A percentile compares a stretch with the other conserved stretches of the same genome.
phyloP scores from a whole-genome alignment of 2,329 filamentous ascomycete species.

The Epichloe aotearoae region DNA sequence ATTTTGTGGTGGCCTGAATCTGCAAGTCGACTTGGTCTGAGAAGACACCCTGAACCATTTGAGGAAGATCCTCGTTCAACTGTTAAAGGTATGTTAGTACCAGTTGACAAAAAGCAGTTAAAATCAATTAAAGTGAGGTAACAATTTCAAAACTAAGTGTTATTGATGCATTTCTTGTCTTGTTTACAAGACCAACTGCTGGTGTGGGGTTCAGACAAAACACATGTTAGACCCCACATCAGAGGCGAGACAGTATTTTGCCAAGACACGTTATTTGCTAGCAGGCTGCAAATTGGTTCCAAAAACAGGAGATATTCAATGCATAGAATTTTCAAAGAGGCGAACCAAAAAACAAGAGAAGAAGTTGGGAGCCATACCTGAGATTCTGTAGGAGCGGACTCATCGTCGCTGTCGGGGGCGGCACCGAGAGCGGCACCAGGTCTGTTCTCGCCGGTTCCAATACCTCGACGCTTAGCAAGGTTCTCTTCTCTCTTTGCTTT shows the following conservation, averaged over 20 bases:
- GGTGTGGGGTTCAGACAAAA: conserved; percentile 20
- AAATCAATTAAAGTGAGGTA: background rate
- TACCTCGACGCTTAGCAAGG: conserved; percentile 93
- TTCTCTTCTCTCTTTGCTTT: conserved; percentile 99
- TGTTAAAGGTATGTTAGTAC: conserved; percentile 22
- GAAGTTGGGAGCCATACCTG: conserved; percentile 50
- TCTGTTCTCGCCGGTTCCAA: conserved; percentile 66
- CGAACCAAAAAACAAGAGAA: background rate
- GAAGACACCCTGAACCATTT: conserved; percentile 97
- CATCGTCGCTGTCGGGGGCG: conserved; percentile 93
- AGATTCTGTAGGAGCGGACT: conserved; percentile 83
- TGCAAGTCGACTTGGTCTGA: conserved; percentile 97
- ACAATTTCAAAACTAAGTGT: no score
- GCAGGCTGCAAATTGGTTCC: background rate
- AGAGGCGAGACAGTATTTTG: conserved; percentile 7
- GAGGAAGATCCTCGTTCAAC: conserved; percentile 94
- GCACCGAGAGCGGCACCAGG: conserved; percentile 74
- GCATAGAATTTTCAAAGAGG: background rate
- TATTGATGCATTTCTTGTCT: background rate
- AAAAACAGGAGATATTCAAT: conserved; percentile 3
- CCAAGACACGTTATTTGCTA: background rate
- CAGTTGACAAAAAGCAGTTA: conserved; percentile 15
- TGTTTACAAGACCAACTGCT: conserved; percentile 1
- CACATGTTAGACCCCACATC: conserved; percentile 20
- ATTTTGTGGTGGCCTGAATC: conserved; percentile 95